These are phyloP conservation scores for Hirsutella thompsonii DNA, from an alignment of 2,329 filamentous ascomycete genomes.

Conservation along the genomic window DNA sequence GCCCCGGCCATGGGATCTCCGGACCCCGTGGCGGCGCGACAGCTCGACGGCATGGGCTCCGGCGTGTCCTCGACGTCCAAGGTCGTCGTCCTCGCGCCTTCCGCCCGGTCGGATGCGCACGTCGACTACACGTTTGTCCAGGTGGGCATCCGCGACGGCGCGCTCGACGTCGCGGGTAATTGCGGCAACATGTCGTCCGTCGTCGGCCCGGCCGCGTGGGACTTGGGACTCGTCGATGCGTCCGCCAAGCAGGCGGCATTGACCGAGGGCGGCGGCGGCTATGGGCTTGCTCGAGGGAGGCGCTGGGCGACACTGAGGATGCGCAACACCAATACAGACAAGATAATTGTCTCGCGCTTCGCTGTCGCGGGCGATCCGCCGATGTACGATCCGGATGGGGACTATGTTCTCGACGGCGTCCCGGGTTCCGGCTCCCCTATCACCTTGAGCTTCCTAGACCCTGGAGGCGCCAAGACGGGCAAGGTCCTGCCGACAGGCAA, in stretches of 20 bases:
- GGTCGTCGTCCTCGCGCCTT: slow-evolving; percentile 50
- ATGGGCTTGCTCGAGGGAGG: slow-evolving; percentile 8
- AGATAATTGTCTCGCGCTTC: slow-evolving; percentile 48
- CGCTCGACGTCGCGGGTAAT: slow-evolving; percentile 55
- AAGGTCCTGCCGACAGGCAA: slow-evolving; percentile 37
- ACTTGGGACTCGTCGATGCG: slow-evolving; percentile 13
- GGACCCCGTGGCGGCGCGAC: slow-evolving; percentile 48
- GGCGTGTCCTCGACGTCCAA: slow-evolving; percentile 60
- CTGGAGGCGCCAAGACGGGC: slow-evolving; percentile 51
- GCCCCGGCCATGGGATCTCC: slow-evolving; percentile 49
- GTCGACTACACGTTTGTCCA: slow-evolving; percentile 63
- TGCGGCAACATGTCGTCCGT: slow-evolving; percentile 64
- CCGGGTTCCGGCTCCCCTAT: slow-evolving; percentile 43
- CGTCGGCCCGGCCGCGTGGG: slow-evolving; percentile 41
- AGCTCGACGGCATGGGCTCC: slow-evolving; percentile 60
- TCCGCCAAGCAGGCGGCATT: neutral
- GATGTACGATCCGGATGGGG: slow-evolving; percentile 24
- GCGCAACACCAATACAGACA: slow-evolving; percentile 59
- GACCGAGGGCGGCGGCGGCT: no score
- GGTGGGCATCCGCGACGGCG: slow-evolving; percentile 47
- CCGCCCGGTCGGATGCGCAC: slow-evolving; percentile 35
- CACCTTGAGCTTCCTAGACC: slow-evolving; percentile 46
- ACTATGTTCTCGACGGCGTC: slow-evolving; percentile 52
- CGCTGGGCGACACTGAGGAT: slow-evolving; percentile 39
- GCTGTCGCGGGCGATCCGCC: slow-evolving; percentile 26